These are phyloP conservation scores for Zalaria obscura DNA, from an alignment of 2,329 filamentous ascomycete genomes.

Conservation along the genomic window DNA sequence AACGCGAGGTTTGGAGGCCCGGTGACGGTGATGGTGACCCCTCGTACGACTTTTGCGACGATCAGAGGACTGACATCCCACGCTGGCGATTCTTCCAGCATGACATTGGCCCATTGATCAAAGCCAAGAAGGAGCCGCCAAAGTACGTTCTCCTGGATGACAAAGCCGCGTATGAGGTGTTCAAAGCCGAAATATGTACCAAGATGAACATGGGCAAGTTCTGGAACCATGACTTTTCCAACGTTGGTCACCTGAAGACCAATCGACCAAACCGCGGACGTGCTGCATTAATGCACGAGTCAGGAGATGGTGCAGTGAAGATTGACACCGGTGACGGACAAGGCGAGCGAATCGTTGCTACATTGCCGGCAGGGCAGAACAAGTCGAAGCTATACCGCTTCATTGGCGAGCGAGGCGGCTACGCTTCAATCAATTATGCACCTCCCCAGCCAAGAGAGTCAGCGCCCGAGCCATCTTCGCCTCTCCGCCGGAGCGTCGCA, in stretches of 20 bases:
- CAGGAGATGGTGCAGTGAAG: constrained; percentile 4
- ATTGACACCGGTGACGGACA: constrained; percentile 7
- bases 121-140: constrained; percentile 17
- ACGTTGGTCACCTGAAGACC: constrained; percentile 15
- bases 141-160: constrained; percentile 27
- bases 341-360: constrained; percentile 9
- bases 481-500: neutral
- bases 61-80: constrained; percentile 7
- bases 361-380: constrained; percentile 6
- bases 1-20: constrained; percentile 23
- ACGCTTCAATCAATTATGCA: neutral
- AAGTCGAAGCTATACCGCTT: constrained; percentile 12
- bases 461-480: no score
- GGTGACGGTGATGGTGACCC: constrained; percentile 22
- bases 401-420: constrained; percentile 9
- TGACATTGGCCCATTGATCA: constrained; percentile 14
- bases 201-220: constrained; percentile 10
- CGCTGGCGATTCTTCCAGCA: constrained; percentile 26
- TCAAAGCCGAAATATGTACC: constrained; percentile 15
- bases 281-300: constrained; percentile 12
- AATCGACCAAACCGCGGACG: constrained; percentile 23
- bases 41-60: constrained; percentile 14
- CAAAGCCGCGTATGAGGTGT: constrained; percentile 19
- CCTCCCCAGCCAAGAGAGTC: no score
- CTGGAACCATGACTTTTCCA: constrained; percentile 26